phyloP scores from a whole-genome alignment of 23 red algal genomes.

The Chondrus crispus region DNA sequence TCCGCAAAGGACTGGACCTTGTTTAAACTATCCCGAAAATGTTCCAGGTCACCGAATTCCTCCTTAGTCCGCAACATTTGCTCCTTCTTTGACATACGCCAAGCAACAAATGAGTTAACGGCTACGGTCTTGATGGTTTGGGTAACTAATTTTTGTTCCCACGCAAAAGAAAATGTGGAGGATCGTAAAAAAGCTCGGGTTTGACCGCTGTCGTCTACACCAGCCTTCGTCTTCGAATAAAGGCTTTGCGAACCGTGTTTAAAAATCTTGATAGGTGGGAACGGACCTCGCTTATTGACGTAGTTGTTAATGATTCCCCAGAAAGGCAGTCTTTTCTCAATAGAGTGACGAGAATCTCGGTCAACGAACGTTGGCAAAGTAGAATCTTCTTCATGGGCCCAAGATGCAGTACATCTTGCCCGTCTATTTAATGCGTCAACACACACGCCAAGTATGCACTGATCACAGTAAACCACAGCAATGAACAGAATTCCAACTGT shows the following conservation, averaged over 20 bases:
- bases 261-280: neutral
- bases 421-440: neutral
- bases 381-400: neutral
- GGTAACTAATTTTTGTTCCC: neutral
- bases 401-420: neutral
- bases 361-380: neutral
- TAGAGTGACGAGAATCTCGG: neutral
- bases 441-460: neutral
- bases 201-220: neutral
- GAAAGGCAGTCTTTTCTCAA: neutral
- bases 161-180: neutral
- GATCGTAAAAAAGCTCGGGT: neutral
- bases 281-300: neutral
- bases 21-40: neutral
- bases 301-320: neutral
- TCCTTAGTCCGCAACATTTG: neutral
- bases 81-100: neutral
- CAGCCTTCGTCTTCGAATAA: constrained; percentile 1
- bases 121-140: neutral
- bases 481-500: constrained; percentile 1
- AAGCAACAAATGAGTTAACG: neutral
- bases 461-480: neutral
- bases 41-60: neutral
- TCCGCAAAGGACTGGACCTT: neutral
- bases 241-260: neutral